Conservation (phyloP, 148 eudicot genomes). For the Rhododendron vialii region DNA sequence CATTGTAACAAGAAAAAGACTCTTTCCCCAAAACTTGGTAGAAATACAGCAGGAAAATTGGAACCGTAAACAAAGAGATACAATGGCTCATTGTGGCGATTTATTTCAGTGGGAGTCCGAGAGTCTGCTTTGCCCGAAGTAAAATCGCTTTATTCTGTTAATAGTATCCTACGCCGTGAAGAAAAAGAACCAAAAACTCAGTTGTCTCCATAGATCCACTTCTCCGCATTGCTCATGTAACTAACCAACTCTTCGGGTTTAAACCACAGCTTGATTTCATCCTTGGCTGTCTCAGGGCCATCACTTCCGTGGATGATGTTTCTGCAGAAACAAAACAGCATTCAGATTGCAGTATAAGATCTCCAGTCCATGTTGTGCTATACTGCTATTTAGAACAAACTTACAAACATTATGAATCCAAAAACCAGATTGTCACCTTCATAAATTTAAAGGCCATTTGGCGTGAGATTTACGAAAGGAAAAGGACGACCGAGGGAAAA, state of each 20-base stretch:
- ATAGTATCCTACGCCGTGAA: background rate
- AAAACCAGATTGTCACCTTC: background rate
- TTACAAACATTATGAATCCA: background rate
- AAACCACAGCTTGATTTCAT: slow-evolving; percentile 90
- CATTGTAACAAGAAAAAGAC: background rate
- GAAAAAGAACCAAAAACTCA: slow-evolving; percentile 19
- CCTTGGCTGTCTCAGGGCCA: slow-evolving; percentile 96
- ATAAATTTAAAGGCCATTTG: background rate
- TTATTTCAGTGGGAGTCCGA: background rate
- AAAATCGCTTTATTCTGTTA: slow-evolving; percentile 9
- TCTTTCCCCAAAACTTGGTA: background rate
- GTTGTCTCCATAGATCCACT: slow-evolving; percentile 81
- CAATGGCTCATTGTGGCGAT: background rate
- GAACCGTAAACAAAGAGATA: background rate
- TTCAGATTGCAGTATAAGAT: background rate
- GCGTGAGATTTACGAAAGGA: background rate
- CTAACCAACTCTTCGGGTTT: slow-evolving; percentile 85
- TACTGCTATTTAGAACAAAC: background rate
- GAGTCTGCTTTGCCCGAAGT: background rate
- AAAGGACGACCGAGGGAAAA: background rate
- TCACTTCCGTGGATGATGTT: slow-evolving; percentile 97
- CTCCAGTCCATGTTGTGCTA: background rate
- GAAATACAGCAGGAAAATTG: background rate
- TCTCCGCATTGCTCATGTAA: slow-evolving; percentile 75
- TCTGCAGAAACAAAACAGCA: slow-evolving; percentile 27